Conservation (phyloP, 2,329 filamentous ascomycete species). For the Trichophyton verrucosum region DNA sequence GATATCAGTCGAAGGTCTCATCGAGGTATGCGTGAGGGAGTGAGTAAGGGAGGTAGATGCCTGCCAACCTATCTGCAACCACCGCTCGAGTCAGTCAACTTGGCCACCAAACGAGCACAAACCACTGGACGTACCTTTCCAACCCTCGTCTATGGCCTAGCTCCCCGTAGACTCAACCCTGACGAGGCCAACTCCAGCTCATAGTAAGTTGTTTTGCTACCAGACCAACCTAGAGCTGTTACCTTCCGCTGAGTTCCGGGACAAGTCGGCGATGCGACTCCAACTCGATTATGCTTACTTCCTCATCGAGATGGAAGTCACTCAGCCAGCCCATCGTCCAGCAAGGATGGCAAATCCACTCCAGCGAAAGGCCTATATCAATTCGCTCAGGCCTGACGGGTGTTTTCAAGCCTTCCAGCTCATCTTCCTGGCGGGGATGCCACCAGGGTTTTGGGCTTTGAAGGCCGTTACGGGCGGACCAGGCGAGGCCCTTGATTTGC, state of each 20-base stretch:
- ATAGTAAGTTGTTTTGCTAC: background rate
- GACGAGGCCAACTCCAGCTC: background rate
- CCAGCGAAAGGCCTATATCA: background rate
- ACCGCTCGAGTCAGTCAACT: background rate
- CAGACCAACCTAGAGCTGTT: background rate
- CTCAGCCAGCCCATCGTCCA: background rate
- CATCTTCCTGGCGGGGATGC: background rate
- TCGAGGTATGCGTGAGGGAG: background rate
- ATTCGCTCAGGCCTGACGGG: background rate
- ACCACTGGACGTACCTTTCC: background rate
- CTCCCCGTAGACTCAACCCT: background rate
- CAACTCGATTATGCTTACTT: background rate
- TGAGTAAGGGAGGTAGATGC: background rate
- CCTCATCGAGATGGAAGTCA: background rate
- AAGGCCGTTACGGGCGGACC: conserved; percentile 5
- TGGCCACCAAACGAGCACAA: background rate
- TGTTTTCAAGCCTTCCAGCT: background rate
- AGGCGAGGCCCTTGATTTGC: conserved; percentile 3
- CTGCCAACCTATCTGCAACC: background rate
- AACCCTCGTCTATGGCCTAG: background rate
- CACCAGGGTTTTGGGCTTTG: background rate
- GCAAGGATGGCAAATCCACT: background rate
- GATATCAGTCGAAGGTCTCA: background rate
- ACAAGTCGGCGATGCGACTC: background rate
- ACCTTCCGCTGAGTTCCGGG: background rate